Conservation (phyloP, 108 stramenopile species). For the Pseudonitzschia delicatissima region DNA sequence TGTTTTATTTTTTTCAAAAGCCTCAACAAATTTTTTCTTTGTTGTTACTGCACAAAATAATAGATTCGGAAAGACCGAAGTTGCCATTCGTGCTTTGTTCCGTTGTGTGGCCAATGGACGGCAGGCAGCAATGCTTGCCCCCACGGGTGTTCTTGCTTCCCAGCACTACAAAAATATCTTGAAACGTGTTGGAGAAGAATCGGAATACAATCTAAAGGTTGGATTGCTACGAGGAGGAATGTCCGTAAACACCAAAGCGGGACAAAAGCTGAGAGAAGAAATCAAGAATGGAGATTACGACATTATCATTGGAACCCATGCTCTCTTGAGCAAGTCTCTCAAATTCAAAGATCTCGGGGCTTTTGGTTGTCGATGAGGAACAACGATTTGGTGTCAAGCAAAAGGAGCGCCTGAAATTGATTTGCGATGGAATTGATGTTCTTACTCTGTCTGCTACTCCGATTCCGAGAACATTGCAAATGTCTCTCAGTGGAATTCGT, state of each 20-base stretch:
- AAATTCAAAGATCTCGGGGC: constrained; percentile 82
- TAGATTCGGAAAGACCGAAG: constrained; percentile 94
- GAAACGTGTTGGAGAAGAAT: constrained; percentile 69
- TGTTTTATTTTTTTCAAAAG: not conserved
- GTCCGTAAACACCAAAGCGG: constrained; percentile 69
- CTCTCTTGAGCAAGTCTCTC: constrained; percentile 74
- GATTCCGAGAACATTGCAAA: constrained; percentile 93
- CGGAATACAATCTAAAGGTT: constrained; percentile 53
- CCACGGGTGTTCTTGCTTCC: constrained; percentile 91
- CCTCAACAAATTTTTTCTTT: not conserved
- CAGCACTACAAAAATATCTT: constrained; percentile 85
- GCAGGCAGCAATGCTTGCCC: constrained; percentile 92
- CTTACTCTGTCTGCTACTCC: constrained; percentile 94
- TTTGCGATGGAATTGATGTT: constrained; percentile 88
- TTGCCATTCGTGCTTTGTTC: constrained; percentile 88
- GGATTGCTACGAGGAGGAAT: constrained; percentile 72
- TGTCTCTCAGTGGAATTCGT: constrained; percentile 87
- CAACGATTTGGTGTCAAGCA: constrained; percentile 97
- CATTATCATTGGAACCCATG: constrained; percentile 92
- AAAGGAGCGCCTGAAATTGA: constrained; percentile 91
- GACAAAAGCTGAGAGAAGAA: constrained; percentile 56
- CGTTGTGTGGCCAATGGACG: constrained; percentile 78
- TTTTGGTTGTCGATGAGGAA: constrained; percentile 95
- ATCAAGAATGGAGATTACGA: constrained; percentile 68
- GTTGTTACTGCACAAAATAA: not conserved